Evolutionary conservation across 1,139 yeast species (phyloP).

Genomic region (Candida mesenterica): DNA sequence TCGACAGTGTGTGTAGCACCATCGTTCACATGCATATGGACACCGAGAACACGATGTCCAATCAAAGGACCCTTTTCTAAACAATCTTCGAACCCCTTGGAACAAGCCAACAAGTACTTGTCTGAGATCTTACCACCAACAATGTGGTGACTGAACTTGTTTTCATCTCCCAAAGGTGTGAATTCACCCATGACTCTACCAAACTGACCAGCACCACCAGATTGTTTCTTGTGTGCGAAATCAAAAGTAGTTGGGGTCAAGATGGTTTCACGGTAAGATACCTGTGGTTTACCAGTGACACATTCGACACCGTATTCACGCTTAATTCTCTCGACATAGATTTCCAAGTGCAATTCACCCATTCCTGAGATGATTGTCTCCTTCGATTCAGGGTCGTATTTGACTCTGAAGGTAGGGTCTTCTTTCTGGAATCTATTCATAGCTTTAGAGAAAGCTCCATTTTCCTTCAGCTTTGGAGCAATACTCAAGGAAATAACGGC

Average conservation of each 20-base stretch:
- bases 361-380: constrained; percentile 96
- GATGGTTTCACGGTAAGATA: constrained; percentile 94
- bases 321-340: constrained; percentile 95
- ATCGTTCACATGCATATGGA: constrained; percentile 89
- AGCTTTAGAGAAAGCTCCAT: constrained; percentile 87
- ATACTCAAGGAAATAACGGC: constrained; percentile 94
- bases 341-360: constrained; percentile 97
- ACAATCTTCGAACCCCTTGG: constrained; percentile 92
- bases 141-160: constrained; percentile 78
- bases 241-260: constrained; percentile 76
- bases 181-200: constrained; percentile 94
- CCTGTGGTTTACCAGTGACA: constrained; percentile 95
- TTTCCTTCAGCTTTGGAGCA: constrained; percentile 84
- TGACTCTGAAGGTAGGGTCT: constrained; percentile 96
- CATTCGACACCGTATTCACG: constrained; percentile 97
- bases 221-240: constrained; percentile 94
- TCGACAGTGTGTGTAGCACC: constrained; percentile 98
- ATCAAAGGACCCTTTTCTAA: constrained; percentile 95
- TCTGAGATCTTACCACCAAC: constrained; percentile 98
- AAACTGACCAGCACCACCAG: constrained; percentile 99
- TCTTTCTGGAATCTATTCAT: constrained; percentile 96
- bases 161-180: constrained; percentile 62
- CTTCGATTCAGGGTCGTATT: constrained; percentile 86
- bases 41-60: constrained; percentile 93
- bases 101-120: constrained; percentile 91